phyloP scores from a whole-genome alignment of 495 filamentous ascomycete genomes.

The Polyplosphaeria fusca region DNA sequence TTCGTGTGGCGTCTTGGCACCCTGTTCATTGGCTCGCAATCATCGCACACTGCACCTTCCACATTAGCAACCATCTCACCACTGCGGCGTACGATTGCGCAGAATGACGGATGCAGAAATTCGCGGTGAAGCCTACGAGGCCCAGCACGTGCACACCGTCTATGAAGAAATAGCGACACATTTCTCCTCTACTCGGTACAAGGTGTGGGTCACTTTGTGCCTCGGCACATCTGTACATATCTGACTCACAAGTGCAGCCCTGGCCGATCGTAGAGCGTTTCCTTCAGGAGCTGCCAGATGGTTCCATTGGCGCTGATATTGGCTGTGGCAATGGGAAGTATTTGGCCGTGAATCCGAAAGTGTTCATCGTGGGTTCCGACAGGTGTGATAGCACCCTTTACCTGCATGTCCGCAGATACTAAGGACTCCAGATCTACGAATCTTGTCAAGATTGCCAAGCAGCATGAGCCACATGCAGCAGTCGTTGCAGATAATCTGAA shows the following conservation, averaged over 20 bases:
- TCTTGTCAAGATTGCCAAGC: conserved; percentile 68
- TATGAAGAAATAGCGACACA: conserved; percentile 93
- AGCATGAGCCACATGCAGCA: conserved; percentile 60
- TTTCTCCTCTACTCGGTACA: conserved; percentile 93
- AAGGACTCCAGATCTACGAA: conserved; percentile 56
- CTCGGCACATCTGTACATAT: too few species aligned
- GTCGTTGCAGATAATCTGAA: conserved; percentile 69
- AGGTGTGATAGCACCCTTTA: conserved; percentile 50
- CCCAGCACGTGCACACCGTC: conserved; percentile 81
- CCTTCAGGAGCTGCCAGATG: conserved; percentile 61
- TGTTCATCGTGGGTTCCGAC: conserved; percentile 87
- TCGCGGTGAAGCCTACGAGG: conserved; percentile 62
- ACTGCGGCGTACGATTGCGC: too few species aligned
- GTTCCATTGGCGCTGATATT: conserved; percentile 84
- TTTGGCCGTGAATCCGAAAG: conserved; percentile 66
- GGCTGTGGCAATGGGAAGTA: conserved; percentile 98
- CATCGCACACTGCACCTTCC: too few species aligned
- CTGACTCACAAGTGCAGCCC: conserved; percentile 49
- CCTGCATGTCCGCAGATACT: not conserved
- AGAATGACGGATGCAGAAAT: conserved; percentile 5
- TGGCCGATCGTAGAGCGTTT: conserved; percentile 91
- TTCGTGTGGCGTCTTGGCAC: too few species aligned
- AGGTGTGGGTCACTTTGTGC: conserved; percentile 50
- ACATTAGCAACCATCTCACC: too few species aligned
- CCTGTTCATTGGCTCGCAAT: too few species aligned